Evolutionary conservation across 2,329 filamentous ascomycete genomes (phyloP), one percentile per base, ranked within the genome.

Genomic region (Tolypocladium capitatum): DNA sequence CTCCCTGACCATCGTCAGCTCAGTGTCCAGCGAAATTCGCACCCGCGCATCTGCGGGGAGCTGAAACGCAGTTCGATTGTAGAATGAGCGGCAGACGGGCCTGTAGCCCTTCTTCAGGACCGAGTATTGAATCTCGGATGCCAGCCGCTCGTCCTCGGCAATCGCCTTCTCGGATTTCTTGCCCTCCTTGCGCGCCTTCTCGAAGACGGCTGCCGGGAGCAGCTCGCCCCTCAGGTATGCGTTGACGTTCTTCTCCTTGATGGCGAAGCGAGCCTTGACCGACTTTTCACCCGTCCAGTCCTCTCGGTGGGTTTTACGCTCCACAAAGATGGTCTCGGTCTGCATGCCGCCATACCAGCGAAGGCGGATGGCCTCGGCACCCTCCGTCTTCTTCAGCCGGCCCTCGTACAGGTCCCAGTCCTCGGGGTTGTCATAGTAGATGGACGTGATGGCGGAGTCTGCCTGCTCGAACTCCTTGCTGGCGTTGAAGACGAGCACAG

Each of bases 271-370:
- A 40, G 92, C 91, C 71, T 98, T 98, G 68, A 98, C 92, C 2
- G 91, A 97, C 70, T 97, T 95, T 65, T 98, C 92, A 49, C 92
- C 92, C 0, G 92, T 98, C 92, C 92, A 98, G 65, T 98, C 92
- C 66, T 98, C 92, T 35, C 92, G 84, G 70, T 98, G 92, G 1
- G 92, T 98, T 70, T 98, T 98, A 52, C 92, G 81, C 72, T 98
- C 92, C 24, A 98, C 84, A 60, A 97, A 98, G 49, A 97, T 94
- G 47, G 87, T 92, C 61, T 97, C 90, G 46, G 74, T 88, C 58
- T 92, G 81, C 91, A 98, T 96, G 38, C 87, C 89, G 51, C 92
- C 92, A 61, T 98, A 98, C 92, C 92, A 98, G 55, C 92, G 80
- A 51, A 98, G 74, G 61, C 92, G 88, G 56, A 97, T 94, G 6